These are phyloP conservation scores for Trichoderma reesei DNA, from an alignment of 495 filamentous ascomycete species.

Conservation along the genomic window DNA sequence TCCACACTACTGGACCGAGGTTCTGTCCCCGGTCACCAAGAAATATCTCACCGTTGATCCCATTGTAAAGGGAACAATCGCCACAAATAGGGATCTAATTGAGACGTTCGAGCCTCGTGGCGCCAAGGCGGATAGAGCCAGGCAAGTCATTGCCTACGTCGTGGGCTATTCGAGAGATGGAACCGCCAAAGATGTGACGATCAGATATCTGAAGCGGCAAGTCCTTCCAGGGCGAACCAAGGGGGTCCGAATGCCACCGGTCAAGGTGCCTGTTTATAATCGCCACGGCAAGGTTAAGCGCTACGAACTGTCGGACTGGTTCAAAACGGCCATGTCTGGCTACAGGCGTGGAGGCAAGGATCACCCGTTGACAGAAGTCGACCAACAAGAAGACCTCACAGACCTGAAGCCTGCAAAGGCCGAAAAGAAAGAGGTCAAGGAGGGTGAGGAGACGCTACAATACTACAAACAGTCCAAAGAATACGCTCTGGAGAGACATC, in stretches of 20 bases:
- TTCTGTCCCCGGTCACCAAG: slow-evolving; percentile 67
- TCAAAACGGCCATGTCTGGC: slow-evolving; percentile 61
- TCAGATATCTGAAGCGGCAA: slow-evolving; percentile 77
- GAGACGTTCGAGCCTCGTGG: slow-evolving; percentile 75
- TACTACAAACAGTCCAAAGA: slow-evolving; percentile 79
- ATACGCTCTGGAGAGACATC: slow-evolving; percentile 76
- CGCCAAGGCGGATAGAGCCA: slow-evolving; percentile 66
- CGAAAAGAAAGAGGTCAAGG: slow-evolving; percentile 61
- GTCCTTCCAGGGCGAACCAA: slow-evolving; percentile 87
- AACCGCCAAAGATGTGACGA: slow-evolving; percentile 90
- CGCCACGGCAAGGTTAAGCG: slow-evolving; percentile 57
- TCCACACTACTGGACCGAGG: slow-evolving; percentile 91
- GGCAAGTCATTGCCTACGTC: slow-evolving; percentile 88
- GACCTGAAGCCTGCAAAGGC: slow-evolving; percentile 63
- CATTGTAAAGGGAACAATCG: slow-evolving; percentile 57
- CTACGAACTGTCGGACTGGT: slow-evolving; percentile 77
- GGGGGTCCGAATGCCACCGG: slow-evolving; percentile 62
- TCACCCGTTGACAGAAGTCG: slow-evolving; percentile 49
- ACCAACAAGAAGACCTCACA: slow-evolving; percentile 66
- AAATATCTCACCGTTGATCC: slow-evolving; percentile 72
- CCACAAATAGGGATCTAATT: slow-evolving; percentile 57
- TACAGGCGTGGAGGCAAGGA: slow-evolving; percentile 54
- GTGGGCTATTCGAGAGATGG: slow-evolving; percentile 76
- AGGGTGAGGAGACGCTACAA: slow-evolving; percentile 71
- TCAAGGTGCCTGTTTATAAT: slow-evolving; percentile 72